Evolutionary conservation across 495 filamentous ascomycete genomes (phyloP).

Genomic region (Podospora australis): DNA sequence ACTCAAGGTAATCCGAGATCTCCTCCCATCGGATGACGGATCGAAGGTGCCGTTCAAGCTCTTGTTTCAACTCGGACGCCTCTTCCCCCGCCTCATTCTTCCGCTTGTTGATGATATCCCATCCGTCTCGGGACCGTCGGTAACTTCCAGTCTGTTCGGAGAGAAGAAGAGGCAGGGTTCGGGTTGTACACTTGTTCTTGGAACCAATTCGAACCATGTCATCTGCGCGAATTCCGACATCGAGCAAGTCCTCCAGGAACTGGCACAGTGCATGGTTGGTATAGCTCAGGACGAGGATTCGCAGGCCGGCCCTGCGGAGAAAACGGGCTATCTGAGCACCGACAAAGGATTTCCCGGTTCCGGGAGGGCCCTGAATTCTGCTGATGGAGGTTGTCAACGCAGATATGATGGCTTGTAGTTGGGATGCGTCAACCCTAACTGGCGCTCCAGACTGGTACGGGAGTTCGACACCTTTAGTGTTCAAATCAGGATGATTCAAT

Average conservation of each 20-base stretch:
- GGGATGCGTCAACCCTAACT: constrained; percentile 51
- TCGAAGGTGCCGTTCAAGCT: constrained; percentile 7
- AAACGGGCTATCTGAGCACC: constrained; percentile 60
- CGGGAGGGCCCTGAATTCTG: constrained; percentile 71
- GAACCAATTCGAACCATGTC: constrained; percentile 64
- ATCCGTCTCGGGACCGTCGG: constrained; percentile 24
- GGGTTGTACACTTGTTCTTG: constrained; percentile 43
- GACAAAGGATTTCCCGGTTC: constrained; percentile 76
- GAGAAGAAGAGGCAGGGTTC: constrained; percentile 44
- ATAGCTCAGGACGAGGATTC: constrained; percentile 55
- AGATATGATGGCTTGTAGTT: constrained; percentile 49
- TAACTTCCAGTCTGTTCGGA: constrained; percentile 35
- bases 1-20: constrained; percentile 60
- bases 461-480: background rate
- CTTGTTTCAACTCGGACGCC: constrained; percentile 5
- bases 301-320: constrained; percentile 45
- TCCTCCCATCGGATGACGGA: constrained; percentile 17
- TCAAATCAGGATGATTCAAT: too few relatives aligned
- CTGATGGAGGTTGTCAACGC: constrained; percentile 52
- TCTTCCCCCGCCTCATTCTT: constrained; percentile 23
- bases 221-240: constrained; percentile 49
- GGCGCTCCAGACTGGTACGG: constrained; percentile 1
- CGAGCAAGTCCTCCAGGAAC: constrained; percentile 61
- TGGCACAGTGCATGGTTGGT: constrained; percentile 76
- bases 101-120: constrained; percentile 35